Evolutionary conservation across 331 rosid species (phyloP).

Genomic region (Cydonia oblonga): DNA sequence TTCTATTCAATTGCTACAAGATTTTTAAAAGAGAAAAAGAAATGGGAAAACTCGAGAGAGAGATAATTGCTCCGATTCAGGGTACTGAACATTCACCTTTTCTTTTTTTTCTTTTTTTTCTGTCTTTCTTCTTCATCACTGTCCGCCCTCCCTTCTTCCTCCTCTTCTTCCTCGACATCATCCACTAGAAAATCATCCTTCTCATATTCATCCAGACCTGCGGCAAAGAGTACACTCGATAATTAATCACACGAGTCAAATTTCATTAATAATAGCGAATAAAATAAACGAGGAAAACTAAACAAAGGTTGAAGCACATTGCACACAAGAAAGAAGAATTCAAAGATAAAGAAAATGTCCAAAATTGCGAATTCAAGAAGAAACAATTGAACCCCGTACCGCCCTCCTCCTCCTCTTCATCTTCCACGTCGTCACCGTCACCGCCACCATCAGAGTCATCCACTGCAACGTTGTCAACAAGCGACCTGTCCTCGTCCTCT

Average conservation of each 20-base stretch:
- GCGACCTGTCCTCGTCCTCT: slow-evolving; percentile 57
- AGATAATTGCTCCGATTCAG: not conserved
- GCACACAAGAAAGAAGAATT: no score
- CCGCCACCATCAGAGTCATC: slow-evolving; percentile 29
- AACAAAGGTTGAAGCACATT: not conserved
- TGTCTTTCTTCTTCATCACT: slow-evolving; percentile 79
- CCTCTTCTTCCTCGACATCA: slow-evolving; percentile 80
- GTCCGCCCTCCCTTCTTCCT: slow-evolving; percentile 66
- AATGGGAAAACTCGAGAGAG: no score
- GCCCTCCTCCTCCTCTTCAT: slow-evolving; percentile 66
- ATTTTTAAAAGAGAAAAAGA: not conserved
- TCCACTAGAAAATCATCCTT: slow-evolving; percentile 94
- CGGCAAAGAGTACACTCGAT: slow-evolving; percentile 1
- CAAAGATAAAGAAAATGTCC: no score
- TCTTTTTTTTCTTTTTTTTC: slow-evolving; percentile 88
- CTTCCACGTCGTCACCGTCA: slow-evolving; percentile 24
- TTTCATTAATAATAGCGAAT: not conserved
- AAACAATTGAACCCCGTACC: slow-evolving; percentile 35
- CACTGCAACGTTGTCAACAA: slow-evolving; percentile 37
- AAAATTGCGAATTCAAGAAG: not conserved
- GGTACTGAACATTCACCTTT: slow-evolving; percentile 38
- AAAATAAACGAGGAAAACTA: not conserved
- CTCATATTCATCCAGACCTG: slow-evolving; percentile 92
- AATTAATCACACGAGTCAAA: not conserved
- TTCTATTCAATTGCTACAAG: no score